Percentiles rank a stretch among this genome's conserved stretches.
These are phyloP conservation scores for Phaeomoniella chlamydospora DNA, from an alignment of 2,329 filamentous ascomycete species.

Conservation along the genomic window DNA sequence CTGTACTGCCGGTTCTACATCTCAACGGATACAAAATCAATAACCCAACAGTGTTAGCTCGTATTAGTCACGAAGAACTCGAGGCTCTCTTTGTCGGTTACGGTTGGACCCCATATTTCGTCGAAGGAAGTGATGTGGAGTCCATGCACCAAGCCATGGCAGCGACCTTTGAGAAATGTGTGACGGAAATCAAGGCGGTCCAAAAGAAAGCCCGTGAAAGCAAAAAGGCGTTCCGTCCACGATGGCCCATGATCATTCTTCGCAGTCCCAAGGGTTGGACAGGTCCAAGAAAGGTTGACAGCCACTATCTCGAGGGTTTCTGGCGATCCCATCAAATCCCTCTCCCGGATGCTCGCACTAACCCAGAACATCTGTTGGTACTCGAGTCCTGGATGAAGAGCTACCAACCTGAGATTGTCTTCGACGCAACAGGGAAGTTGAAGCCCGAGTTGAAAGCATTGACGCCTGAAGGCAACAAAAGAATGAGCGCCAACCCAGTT, in stretches of 20 bases:
- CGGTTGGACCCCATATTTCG: constrained; percentile 68
- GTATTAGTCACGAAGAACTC: constrained; percentile 61
- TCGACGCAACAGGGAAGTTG: constrained; percentile 49
- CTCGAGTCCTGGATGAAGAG: constrained; percentile 66
- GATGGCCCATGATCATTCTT: constrained; percentile 68
- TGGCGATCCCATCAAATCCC: constrained; percentile 70
- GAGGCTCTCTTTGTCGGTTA: constrained; percentile 57
- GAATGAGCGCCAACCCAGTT: constrained; percentile 67
- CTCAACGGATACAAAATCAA: constrained; percentile 80
- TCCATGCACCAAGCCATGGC: constrained; percentile 76
- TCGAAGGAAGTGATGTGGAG: constrained; percentile 59
- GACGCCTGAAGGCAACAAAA: constrained; percentile 48
- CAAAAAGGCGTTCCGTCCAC: constrained; percentile 53
- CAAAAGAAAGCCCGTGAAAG: constrained; percentile 60
- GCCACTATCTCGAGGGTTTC: constrained; percentile 59
- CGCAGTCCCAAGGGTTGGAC: constrained; percentile 72
- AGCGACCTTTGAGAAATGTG: constrained; percentile 57
- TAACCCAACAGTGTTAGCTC: constrained; percentile 59
- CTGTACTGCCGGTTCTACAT: constrained; percentile 63
- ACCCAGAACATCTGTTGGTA: constrained; percentile 49
- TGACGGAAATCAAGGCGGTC: constrained; percentile 51
- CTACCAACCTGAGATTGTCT: constrained; percentile 60
- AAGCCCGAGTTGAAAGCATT: constrained; percentile 48
- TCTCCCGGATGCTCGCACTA: constrained; percentile 53
- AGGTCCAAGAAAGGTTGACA: constrained; percentile 55